Base-by-base conservation (phyloP, 1,139 yeast species). In the Suhomyces panamericanus region DNA sequence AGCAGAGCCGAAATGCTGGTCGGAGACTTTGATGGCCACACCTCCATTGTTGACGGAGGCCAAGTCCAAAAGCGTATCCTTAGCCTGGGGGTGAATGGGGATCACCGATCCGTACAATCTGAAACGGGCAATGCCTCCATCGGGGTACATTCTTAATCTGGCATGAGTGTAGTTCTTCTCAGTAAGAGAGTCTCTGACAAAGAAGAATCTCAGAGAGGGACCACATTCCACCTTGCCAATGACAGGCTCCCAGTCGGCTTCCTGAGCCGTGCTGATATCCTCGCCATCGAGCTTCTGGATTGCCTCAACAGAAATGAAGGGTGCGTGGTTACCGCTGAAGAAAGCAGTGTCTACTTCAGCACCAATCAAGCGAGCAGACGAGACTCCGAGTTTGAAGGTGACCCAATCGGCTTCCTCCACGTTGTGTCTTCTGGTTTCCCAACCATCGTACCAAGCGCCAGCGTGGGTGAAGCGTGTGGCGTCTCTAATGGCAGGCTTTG, bases 371-470 rank as follows among this genome's bases (percentile, higher is more conserved):
- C 74, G 73, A 1, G 97, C 96, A 34, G 88, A 80, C 8, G 89
- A 73, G 13, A 91, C 97, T 11, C 98, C 98, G 60, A 88, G 73
- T 62, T 81, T 77, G 64, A 91, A 70, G 33, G 87, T 73, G 26
- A 87, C 96, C 87, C 91, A 90, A 60, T 91, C 98, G 35, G 88
- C 87, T 46, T 82, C 89, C 49, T 75, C 85, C 2, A 80, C 68
- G 65, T 91, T 91, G 72, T 91, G 98, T 67, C 98, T 79, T 63
- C 97, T 78, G 17, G 98, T 90, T 66, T 91, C 98, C 98, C 98
- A 91, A 13, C 98, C 98, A 57, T 91, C 98, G 62, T 87, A 91
- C 96, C 97, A 90, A 6, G 96, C 96, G 43, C 98, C 98, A 4
- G 91, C 80, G 52, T 80, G 85, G 4, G 86, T 81, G 66, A 88